phyloP scores from a whole-genome alignment of 176 grass and related monocot genomes.

The Oryza meridionalis region DNA sequence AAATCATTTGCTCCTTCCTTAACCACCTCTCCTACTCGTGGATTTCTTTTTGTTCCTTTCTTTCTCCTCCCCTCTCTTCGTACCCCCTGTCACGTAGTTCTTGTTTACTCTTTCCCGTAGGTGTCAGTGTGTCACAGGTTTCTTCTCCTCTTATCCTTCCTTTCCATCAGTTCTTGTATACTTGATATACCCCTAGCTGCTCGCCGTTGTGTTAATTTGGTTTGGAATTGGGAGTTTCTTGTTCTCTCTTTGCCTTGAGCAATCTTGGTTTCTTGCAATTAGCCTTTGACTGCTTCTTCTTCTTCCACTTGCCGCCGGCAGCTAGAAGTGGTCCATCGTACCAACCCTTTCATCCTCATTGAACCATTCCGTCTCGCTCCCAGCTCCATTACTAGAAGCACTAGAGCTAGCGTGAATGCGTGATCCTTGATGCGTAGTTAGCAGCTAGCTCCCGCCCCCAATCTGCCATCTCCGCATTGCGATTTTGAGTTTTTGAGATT shows the following conservation, averaged over 20 bases:
- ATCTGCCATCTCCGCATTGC: neutral
- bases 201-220: too few species aligned
- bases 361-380: neutral
- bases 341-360: slow-evolving; percentile 11
- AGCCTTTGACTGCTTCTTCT: slow-evolving; percentile 38
- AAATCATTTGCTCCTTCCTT: slow-evolving; percentile 40
- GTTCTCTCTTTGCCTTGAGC: neutral
- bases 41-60: slow-evolving; percentile 31
- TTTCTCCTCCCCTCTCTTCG: slow-evolving; percentile 1
- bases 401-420: neutral
- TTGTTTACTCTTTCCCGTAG: neutral
- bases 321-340: slow-evolving; percentile 13
- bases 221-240: neutral
- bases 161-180: neutral
- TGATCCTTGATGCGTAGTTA: slow-evolving; percentile 8
- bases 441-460: neutral
- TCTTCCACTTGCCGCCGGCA: slow-evolving; percentile 24
- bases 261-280: neutral
- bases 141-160: neutral
- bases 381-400: neutral
- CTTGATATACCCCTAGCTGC: too few species aligned
- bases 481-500: neutral
- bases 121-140: slow-evolving; percentile 29
- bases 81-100: slow-evolving; percentile 33
- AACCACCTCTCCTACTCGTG: slow-evolving; percentile 16